Percentiles rank a stretch among this genome's conserved stretches.
Conservation (phyloP, 257 asterid genomes). For the Solanum stenotomum region DNA sequence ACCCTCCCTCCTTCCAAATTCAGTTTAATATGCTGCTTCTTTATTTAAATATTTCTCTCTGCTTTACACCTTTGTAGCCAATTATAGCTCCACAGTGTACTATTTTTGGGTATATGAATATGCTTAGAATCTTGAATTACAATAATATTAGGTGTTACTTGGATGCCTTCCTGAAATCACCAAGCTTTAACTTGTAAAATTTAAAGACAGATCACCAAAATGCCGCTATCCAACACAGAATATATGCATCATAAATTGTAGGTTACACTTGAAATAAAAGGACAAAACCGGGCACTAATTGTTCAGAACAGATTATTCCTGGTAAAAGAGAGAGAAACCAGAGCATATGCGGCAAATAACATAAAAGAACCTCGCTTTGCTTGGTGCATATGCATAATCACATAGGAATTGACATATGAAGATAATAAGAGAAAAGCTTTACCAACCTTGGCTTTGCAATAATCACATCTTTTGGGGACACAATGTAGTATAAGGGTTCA, state of each 20-base stretch:
- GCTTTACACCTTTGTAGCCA: neutral
- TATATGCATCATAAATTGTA: neutral
- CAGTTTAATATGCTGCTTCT: neutral
- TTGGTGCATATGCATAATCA: slow-evolving; percentile 1
- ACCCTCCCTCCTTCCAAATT: neutral
- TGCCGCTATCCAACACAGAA: neutral
- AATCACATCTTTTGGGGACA: slow-evolving; percentile 96
- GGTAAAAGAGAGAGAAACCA: neutral
- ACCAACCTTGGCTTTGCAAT: slow-evolving; percentile 98
- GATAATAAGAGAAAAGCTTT: neutral
- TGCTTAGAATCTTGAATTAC: neutral
- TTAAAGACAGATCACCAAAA: neutral
- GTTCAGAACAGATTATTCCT: neutral
- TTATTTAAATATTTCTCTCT: neutral
- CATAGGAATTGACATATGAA: neutral
- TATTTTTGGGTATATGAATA: neutral
- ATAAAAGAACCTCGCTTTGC: neutral
- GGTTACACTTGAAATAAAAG: neutral
- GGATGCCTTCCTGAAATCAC: neutral
- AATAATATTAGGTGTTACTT: neutral
- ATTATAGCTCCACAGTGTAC: neutral
- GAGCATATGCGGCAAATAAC: neutral
- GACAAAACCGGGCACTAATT: neutral
- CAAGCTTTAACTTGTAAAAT: neutral
- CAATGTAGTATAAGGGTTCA: slow-evolving; percentile 88